These are phyloP conservation scores for Schwanniomyces yamadae DNA, from an alignment of 805 yeast species.

Conservation along the genomic window DNA sequence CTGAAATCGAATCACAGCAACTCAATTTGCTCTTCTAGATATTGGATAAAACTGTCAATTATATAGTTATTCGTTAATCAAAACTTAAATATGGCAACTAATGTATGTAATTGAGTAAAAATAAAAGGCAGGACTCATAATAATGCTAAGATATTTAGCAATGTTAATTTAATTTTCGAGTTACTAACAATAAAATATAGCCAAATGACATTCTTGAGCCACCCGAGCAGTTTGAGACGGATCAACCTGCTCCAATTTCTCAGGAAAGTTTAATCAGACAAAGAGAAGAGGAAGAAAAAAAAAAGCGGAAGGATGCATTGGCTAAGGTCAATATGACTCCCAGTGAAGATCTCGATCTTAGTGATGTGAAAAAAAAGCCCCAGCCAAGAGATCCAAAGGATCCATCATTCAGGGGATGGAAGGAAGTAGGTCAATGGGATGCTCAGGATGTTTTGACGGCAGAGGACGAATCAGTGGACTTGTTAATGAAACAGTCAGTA, in stretches of 20 bases:
- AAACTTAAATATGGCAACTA: constrained; percentile 4
- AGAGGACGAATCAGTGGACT: constrained; percentile 72
- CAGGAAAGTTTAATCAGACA: constrained; percentile 10
- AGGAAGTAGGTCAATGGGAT: constrained; percentile 87
- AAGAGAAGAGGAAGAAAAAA: constrained; percentile 4
- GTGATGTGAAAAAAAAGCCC: constrained; percentile 34
- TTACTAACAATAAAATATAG: constrained; percentile 11
- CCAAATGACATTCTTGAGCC: constrained; percentile 35
- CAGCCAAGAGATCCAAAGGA: constrained; percentile 52
- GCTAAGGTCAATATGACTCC: constrained; percentile 24
- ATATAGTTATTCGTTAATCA: too few species aligned
- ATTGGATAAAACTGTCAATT: too few species aligned
- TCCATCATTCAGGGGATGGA: constrained; percentile 88
- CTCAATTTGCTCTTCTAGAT: too few species aligned
- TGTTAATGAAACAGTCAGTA: constrained; percentile 66
- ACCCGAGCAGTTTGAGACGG: constrained; percentile 27
- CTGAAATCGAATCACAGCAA: too few species aligned
- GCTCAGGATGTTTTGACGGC: constrained; percentile 60
- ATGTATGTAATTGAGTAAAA: constrained; percentile 3
- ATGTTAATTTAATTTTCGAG: background rate
- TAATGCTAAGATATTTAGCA: background rate
- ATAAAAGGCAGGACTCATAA: too few species aligned
- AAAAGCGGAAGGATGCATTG: constrained; percentile 2
- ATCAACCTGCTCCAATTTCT: constrained; percentile 13
- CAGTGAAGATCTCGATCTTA: constrained; percentile 38